Evolutionary conservation across 805 yeast genomes (phyloP), one percentile per base, ranked within the genome.

Genomic region (Kurtzmaniella fragi): DNA sequence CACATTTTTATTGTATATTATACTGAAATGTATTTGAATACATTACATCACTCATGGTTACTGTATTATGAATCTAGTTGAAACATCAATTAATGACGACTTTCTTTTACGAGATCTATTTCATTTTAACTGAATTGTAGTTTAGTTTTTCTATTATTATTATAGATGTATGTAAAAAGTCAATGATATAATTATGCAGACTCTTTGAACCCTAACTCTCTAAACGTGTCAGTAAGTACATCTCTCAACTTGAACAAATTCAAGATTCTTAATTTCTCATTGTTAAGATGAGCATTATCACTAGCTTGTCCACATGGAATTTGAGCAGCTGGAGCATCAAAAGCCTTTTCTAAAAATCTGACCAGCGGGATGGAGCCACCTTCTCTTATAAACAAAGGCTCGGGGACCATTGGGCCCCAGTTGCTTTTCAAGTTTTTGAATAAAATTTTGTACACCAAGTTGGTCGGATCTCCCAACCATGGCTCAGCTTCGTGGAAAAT

Each of bases 361-460:
- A 93, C 80, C 9, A 91, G 82, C 2, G 99, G 97, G 57, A 91
- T 89, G 0, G 97, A 87, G 0, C 99, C 99, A 44, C 99, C 99
- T 64, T 93, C 99, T 47, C 98, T 77, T 26, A 93, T 86, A 43
- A 80, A 82, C 31, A 91, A 64, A 2, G 98, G 97, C 39, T 84
- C 86, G 1, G 57, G 54, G 8, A 52, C 50, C 36, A 81, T 82
- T 10, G 70, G 63, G 0, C 76, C 78, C 99, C 99, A 91, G 40
- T 80, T 85, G 3, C 66, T 58, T 31, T 67, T 62, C 26, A 91
- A 67, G 37, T 84, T 87, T 17, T 76, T 64, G 39, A 73, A 70
- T 28, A 93, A 64, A 7, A 84, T 71, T 49, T 77, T 71, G 57
- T 85, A 93, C 2, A 90, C 87, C 32, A 71, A 71, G 53, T 86